These are phyloP conservation scores for Brassica napus DNA, from an alignment of 345 rosid species.

Conservation along the genomic window Da-Ae NC_063451.1:25310501-25311000, in stretches of 20 bases:
- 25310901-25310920: constrained; percentile 11
- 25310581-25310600: constrained; percentile 89
- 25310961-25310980: constrained; percentile 79
- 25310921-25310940: constrained; percentile 34
- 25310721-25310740: too few species aligned
- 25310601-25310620: constrained; percentile 77
- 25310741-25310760: too few species aligned
- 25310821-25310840: too few species aligned
- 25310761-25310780: too few species aligned
- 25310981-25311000: constrained; percentile 74
- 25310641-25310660: constrained; percentile 78
- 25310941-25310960: constrained; percentile 86
- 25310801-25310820: not conserved
- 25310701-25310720: constrained; percentile 1
- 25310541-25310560: constrained; percentile 59
- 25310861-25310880: not conserved
- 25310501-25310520: constrained; percentile 19
- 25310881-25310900: constrained; percentile 4
- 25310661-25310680: constrained; percentile 82
- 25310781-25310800: not conserved
- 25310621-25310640: constrained; percentile 79
- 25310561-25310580: constrained; percentile 95
- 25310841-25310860: too few species aligned
- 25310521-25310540: constrained; percentile 15
- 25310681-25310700: constrained; percentile 63